Base-by-base conservation (phyloP, 2,329 filamentous ascomycete genomes). In the Botrytis aclada region DNA sequence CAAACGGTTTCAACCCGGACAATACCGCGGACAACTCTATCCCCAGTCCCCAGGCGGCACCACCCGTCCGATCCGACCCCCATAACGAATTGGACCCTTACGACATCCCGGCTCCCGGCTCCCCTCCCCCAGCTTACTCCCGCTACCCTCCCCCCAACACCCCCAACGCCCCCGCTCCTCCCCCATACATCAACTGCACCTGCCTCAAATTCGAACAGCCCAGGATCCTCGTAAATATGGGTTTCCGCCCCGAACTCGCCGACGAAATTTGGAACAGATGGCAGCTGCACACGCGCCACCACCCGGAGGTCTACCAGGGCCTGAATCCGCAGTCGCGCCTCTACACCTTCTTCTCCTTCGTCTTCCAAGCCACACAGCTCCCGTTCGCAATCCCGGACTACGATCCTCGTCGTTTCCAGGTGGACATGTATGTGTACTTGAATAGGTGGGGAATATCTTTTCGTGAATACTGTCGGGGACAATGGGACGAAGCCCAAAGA, bases 391-490 rank as follows among this genome's bases (percentile, higher is more conserved):
- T 29, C 6, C 51, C 51, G 2, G n/a, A n/a, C 14, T 29, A 56
- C 16, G 51, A 56, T 2, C n/a, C 51, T 18, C 51, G n/a, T 29
- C 7, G 18, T 9, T 29, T 4, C 12, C 10, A n/a, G 4, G 0
- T 4, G 2, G 47, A 12, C 18, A 56, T 56, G n/a, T 8, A 14
- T 18, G 6, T 4, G 51, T 56, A 56, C 32, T 32, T 56, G n/a
- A 4, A 2, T 4, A 4, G 2, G n/a, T 56, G 51, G n/a, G 51
- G 14, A 29, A 3, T 29, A 29, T 3, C n/a, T 18, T 2, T 3
- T 29, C 1, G 2, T 29, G 14, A 7, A 16, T 56, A 56, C 18
- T 0, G 0, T 4, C 4, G 6, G 32, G 14, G 51, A 18, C 3
- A 8, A 18, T 56, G 51, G 51, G 3, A 29, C 51, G 51, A 56